These are phyloP conservation scores for Astrephomene gubernaculifera DNA, from an alignment of 139 green algal species.

Conservation along the genomic window DNA sequence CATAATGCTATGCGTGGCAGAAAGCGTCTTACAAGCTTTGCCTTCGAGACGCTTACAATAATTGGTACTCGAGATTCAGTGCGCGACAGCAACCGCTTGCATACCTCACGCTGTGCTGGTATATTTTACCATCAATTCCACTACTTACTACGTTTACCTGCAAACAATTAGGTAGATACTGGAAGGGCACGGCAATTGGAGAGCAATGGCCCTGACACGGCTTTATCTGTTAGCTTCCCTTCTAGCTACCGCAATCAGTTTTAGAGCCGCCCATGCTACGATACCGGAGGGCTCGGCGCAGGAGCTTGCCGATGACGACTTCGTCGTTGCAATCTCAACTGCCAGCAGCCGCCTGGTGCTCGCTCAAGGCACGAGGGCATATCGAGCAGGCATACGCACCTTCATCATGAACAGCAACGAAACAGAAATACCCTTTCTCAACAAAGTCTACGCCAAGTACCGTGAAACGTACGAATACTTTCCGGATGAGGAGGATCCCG, in stretches of 20 bases:
- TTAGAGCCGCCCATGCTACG: neutral
- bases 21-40: no score
- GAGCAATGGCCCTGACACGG: neutral
- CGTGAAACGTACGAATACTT: conserved; percentile 21
- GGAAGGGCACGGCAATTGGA: no score
- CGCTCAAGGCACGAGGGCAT: conserved; percentile 17
- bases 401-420: conserved; percentile 30
- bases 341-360: neutral
- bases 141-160: no score
- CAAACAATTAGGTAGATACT: no score
- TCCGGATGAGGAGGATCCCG: conserved; percentile 1
- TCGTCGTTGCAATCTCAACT: conserved; percentile 5
- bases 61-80: no score
- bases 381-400: conserved; percentile 8
- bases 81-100: no score
- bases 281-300: neutral
- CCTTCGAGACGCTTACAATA: no score
- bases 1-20: no score
- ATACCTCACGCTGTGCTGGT: no score
- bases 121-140: no score
- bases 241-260: neutral
- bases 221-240: neutral
- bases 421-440: neutral
- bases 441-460: conserved; percentile 42
- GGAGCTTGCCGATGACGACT: neutral